phyloP scores from a whole-genome alignment of 441 rosid species.

The Isatis lusitanica region DNA sequence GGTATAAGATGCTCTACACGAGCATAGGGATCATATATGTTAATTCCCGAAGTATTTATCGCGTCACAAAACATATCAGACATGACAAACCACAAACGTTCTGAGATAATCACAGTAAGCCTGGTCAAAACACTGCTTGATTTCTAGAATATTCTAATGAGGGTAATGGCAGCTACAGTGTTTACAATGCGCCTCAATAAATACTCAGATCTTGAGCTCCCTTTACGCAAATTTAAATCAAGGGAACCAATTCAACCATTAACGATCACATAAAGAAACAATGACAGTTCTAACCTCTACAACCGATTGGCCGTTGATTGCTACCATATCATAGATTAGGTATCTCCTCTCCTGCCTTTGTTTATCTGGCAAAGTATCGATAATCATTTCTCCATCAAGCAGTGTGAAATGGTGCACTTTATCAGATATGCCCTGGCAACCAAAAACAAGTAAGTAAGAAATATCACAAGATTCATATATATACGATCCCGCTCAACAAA shows the following conservation, averaged over 20 bases:
- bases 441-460: constrained; percentile 17
- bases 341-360: constrained; percentile 96
- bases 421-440: constrained; percentile 67
- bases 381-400: constrained; percentile 99
- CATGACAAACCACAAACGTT: neutral
- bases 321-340: constrained; percentile 96
- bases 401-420: constrained; percentile 84
- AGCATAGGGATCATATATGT: constrained; percentile 1
- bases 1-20: neutral
- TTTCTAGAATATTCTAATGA: constrained; percentile 8
- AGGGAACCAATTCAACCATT: constrained; percentile 9
- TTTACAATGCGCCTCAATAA: constrained; percentile 13
- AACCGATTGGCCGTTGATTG: constrained; percentile 68
- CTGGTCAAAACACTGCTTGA: neutral
- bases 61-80: constrained; percentile 14
- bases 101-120: neutral
- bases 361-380: constrained; percentile 89
- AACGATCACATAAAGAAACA: constrained; percentile 26
- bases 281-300: constrained; percentile 67
- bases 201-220: constrained; percentile 1
- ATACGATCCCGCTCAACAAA: constrained; percentile 21
- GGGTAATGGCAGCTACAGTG: constrained; percentile 8
- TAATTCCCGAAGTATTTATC: neutral
- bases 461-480: neutral
- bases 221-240: neutral